Conservation (phyloP, 208 protist genomes). For the Tritrichomonas foetus region DNA sequence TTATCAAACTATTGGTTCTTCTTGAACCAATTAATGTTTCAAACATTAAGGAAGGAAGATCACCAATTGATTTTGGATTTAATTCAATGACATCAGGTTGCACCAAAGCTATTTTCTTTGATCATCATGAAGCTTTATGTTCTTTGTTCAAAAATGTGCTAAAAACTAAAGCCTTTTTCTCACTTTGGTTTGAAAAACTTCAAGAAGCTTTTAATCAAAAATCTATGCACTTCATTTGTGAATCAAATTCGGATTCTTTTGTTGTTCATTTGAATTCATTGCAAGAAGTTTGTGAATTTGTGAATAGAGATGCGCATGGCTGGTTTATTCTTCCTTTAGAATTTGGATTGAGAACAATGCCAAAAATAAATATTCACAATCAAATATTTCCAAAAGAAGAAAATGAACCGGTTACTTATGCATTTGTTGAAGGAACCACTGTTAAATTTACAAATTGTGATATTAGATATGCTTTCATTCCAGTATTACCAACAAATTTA, state of each 20-base stretch:
- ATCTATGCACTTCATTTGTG: neutral
- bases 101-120: neutral
- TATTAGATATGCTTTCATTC: neutral
- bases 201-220: neutral
- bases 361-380: neutral
- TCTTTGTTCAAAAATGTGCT: too few species aligned
- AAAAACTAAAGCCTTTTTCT: neutral
- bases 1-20: neutral
- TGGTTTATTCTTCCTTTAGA: neutral
- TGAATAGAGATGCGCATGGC: neutral
- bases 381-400: neutral
- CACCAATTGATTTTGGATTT: constrained; percentile 6
- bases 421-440: neutral
- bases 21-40: neutral
- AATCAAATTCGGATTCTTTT: neutral
- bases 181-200: neutral
- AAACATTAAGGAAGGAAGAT: neutral
- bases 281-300: neutral
- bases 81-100: neutral
- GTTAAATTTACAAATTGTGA: neutral
- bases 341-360: neutral
- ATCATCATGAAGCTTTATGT: neutral
- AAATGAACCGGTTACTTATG: neutral
- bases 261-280: neutral
- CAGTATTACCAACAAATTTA: neutral